phyloP scores from a whole-genome alignment of 345 rosid species.

The Corchorus olitorius region DNA sequence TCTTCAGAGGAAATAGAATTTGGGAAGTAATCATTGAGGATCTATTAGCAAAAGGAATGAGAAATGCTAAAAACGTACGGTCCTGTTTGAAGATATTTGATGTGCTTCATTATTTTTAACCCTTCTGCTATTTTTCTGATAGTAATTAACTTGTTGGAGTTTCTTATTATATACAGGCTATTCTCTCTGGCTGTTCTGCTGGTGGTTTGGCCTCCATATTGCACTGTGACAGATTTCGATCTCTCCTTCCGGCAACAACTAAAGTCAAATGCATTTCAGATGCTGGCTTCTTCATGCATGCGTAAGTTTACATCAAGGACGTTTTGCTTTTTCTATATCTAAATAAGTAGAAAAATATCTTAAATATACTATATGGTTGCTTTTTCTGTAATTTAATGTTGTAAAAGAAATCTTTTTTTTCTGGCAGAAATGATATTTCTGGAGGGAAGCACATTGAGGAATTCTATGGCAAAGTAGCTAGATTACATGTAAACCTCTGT shows the following conservation, averaged over 20 bases:
- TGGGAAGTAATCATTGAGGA: conserved; percentile 77
- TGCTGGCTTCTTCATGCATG: conserved; percentile 88
- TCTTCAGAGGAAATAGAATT: conserved; percentile 82
- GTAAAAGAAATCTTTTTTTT: conserved; percentile 14
- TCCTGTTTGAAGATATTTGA: not conserved
- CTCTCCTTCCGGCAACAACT: conserved; percentile 61
- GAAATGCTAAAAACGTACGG: conserved; percentile 71
- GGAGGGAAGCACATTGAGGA: conserved; percentile 62
- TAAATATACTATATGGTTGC: not conserved
- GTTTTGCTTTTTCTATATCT: not conserved
- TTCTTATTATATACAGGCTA: conserved; percentile 47
- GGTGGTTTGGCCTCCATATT: conserved; percentile 89
- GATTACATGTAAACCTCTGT: conserved; percentile 55
- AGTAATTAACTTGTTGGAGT: not conserved
- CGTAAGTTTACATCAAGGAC: conserved; percentile 37
- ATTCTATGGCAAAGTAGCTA: conserved; percentile 69
- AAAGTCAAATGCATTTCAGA: conserved; percentile 92
- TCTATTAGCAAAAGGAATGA: conserved; percentile 79
- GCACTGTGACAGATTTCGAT: conserved; percentile 77
- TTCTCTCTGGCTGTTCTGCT: conserved; percentile 96
- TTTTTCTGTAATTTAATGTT: conserved; percentile 9
- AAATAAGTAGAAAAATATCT: not conserved
- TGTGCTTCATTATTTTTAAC: not conserved
- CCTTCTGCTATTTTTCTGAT: not conserved
- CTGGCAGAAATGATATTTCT: conserved; percentile 67